Conservation (phyloP, 345 rosid genomes). For the Eucalyptus decipiens region DNA sequence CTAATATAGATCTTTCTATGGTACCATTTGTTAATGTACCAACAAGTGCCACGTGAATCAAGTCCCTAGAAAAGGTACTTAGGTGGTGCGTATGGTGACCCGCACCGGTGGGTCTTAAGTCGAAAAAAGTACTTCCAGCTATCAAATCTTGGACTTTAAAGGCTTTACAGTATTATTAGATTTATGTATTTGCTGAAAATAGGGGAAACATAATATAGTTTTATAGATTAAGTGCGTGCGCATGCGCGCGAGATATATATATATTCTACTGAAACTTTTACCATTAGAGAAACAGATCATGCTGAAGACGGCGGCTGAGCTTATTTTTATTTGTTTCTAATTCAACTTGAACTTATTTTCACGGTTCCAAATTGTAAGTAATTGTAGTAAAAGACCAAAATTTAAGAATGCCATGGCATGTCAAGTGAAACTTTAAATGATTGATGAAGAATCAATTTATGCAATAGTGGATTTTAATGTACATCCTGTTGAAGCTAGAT, state of each 20-base stretch:
- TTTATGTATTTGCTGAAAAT: not conserved
- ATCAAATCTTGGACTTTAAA: too few species aligned
- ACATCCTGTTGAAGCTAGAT: not conserved
- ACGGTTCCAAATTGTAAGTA: not conserved
- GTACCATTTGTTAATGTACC: not conserved
- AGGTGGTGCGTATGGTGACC: not conserved
- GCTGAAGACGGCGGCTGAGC: not conserved
- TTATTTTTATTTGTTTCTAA: not conserved
- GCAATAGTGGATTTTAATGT: not conserved
- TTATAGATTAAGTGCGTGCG: not conserved
- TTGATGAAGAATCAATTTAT: not conserved
- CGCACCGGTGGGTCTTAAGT: not conserved
- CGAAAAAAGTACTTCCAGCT: not conserved
- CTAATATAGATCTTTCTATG: not conserved
- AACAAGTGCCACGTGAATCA: not conserved
- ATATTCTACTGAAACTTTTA: not conserved
- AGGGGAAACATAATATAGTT: not conserved
- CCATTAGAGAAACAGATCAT: not conserved
- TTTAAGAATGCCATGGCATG: not conserved
- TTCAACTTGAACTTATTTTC: not conserved
- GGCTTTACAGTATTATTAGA: not conserved
- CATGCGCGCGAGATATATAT: not conserved
- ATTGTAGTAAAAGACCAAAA: not conserved
- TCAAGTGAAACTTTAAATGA: not conserved
- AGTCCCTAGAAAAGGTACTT: not conserved